phyloP scores from a whole-genome alignment of 495 filamentous ascomycete species.

The Penicillium odoratum region DNA sequence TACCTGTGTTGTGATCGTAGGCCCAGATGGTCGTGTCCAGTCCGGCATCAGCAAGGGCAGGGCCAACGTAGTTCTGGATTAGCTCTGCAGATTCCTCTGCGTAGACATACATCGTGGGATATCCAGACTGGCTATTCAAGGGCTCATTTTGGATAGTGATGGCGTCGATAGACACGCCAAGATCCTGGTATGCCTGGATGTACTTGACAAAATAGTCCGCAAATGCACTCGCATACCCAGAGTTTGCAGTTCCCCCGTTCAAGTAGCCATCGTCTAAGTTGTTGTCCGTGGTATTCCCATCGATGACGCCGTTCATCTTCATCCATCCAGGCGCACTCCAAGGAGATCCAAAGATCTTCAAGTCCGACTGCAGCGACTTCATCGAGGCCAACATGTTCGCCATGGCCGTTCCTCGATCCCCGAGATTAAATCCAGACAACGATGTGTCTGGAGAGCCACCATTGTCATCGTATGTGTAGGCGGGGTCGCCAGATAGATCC shows the following conservation, averaged over 20 bases:
- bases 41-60: conserved; percentile 42
- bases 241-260: conserved; percentile 23
- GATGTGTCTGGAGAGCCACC: conserved; percentile 38
- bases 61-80: conserved; percentile 50
- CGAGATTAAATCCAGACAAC: conserved; percentile 45
- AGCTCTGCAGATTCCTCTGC: conserved; percentile 49
- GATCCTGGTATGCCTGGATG: conserved; percentile 47
- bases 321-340: conserved; percentile 61
- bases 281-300: conserved; percentile 49
- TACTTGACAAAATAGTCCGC: conserved; percentile 59
- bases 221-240: conserved; percentile 42
- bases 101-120: conserved; percentile 55
- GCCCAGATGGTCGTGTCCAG: conserved; percentile 51
- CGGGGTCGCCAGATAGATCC: conserved; percentile 48
- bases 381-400: conserved; percentile 33
- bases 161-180: conserved; percentile 50
- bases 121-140: conserved; percentile 51
- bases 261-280: conserved; percentile 47
- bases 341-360: conserved; percentile 52
- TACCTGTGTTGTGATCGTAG: conserved; percentile 59
- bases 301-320: conserved; percentile 53
- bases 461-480: conserved; percentile 56
- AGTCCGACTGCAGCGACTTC: conserved; percentile 33
- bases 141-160: conserved; percentile 61
- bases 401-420: conserved; percentile 53